Conservation (phyloP, 768 basidiomycete genomes). For the Trametes cinnabarina region DNA sequence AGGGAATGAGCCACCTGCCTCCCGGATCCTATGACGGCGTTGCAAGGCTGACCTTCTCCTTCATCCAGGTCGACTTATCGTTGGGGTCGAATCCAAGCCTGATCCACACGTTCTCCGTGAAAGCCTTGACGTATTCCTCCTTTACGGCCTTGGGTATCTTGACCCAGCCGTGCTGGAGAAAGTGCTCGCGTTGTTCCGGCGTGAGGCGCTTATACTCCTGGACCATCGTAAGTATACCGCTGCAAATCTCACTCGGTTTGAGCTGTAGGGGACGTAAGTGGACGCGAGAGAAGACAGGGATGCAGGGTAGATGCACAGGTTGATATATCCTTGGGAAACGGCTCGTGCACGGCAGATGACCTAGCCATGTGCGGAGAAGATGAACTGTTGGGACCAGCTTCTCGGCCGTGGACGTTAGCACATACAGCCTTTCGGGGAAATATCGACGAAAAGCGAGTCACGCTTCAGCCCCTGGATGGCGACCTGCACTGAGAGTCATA, state of each 20-base stretch:
- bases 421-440: not conserved
- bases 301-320: not conserved
- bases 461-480: too few species aligned
- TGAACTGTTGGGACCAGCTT: not conserved
- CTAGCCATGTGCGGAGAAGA: not conserved
- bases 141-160: constrained; percentile 33
- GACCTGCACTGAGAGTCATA: too few species aligned
- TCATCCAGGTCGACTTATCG: constrained; percentile 36
- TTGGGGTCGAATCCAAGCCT: constrained; percentile 33
- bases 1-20: not conserved
- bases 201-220: constrained; percentile 22
- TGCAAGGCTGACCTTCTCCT: constrained; percentile 22
- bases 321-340: not conserved
- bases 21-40: not conserved
- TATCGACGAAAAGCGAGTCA: constrained; percentile 4
- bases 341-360: not conserved
- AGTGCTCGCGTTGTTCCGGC: constrained; percentile 33
- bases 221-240: constrained; percentile 8
- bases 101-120: constrained; percentile 35
- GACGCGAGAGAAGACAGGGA: too few species aligned
- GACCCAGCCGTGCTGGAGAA: constrained; percentile 36
- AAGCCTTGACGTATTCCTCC: constrained; percentile 28
- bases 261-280: too few species aligned
- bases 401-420: not conserved
- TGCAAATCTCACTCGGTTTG: not conserved